Base-by-base conservation (phyloP, 1,284 basidiomycete genomes). In the Veloboletus limbatus region DNA sequence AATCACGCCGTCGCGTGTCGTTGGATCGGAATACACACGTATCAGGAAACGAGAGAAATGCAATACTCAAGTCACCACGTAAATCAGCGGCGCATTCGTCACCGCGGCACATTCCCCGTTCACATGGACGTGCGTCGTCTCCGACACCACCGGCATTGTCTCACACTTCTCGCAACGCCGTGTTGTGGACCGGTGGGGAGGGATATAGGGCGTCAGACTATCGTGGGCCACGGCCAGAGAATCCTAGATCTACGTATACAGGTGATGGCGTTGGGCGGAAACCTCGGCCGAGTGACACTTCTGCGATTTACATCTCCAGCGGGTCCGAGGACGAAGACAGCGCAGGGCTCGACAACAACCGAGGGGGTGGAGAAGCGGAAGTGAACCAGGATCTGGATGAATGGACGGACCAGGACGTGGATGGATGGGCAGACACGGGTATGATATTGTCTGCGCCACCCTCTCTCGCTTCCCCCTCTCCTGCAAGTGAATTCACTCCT, bases 301-400 rank as follows among this genome's bases (percentile, higher is more conserved):
- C 47, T 35, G 51, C 51, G 8, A 65, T 65, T 32, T 65, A 50
- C 33, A 68, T 68, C 14, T 68, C 66, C 11, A 67, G 63, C 11
- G 65, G 52, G 21, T 65, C 62, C 25, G 62, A 64, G 31, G 60
- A 52, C 14, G 59, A 52, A 22, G 37, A 14, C 5, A 16, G 30
- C 6, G 24, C 31, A n/a, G 21, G 3, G 6, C 34, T 41, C 7
- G 16, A 35, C 3, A 1, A 31, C 16, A 8, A 8, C 20, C 25
- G 1, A 32, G 30, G 21, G 27, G 20, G 16, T 8, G 21, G 26
- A 18, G 41, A 43, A 25, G 25, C 10, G 8, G 40, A 22, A 9
- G 13, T n/a, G 17, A 6, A 33, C 20, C 38, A 43, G 1, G 45
- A 43, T 18, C 28, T 6, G 11, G 45, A 24, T 6, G 53, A 20